phyloP scores from a whole-genome alignment of 75 land plant genomes.

The Selaginella tamariscina region DNA sequence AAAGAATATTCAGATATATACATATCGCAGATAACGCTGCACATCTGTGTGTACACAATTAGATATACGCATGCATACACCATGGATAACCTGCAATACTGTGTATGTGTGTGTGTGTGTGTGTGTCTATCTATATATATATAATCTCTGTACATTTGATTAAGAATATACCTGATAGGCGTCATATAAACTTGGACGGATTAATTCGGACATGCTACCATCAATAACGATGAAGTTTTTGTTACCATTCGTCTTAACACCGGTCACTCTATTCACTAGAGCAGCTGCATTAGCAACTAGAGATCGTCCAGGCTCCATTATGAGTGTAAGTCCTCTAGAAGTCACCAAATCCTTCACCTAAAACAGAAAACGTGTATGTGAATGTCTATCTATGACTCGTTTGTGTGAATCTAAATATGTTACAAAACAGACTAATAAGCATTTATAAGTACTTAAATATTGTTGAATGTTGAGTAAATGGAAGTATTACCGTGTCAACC shows the following conservation, averaged over 20 bases:
- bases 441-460: too few relatives aligned
- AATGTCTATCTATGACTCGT: background rate
- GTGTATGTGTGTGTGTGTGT: background rate
- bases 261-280: conserved; percentile 76
- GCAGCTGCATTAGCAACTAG: conserved; percentile 90
- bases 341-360: conserved; percentile 76
- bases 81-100: background rate
- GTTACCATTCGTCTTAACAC: conserved; percentile 97
- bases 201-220: conserved; percentile 99
- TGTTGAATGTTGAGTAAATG: background rate
- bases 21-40: background rate
- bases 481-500: conserved; percentile 52
- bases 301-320: conserved; percentile 97
- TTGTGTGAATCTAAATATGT: too few relatives aligned
- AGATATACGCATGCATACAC: background rate
- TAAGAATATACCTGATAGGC: conserved; percentile 69
- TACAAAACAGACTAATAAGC: too few relatives aligned
- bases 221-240: conserved; percentile 88
- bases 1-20: background rate
- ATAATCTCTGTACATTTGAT: background rate
- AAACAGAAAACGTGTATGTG: too few relatives aligned
- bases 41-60: background rate
- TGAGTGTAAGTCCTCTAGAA: conserved; percentile 57
- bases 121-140: background rate
- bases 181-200: conserved; percentile 91